Percentiles rank a stretch among this genome's conserved stretches.
Conservation (phyloP, 441 rosid genomes). For the Monsonia emarginata region DNA sequence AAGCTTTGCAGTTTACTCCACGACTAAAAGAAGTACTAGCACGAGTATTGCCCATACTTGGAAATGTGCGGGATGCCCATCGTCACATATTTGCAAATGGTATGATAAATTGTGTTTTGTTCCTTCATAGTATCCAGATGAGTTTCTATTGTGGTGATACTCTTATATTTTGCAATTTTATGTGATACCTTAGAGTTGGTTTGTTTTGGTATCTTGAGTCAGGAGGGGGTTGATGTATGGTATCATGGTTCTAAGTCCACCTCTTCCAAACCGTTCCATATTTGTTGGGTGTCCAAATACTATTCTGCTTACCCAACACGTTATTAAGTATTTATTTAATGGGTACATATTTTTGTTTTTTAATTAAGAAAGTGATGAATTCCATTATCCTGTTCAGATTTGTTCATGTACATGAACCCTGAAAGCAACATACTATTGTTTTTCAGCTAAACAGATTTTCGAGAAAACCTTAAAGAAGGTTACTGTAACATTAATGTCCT, state of each 20-base stretch:
- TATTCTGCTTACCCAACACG: neutral
- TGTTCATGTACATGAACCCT: neutral
- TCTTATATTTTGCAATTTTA: neutral
- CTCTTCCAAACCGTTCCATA: slow-evolving; percentile 1
- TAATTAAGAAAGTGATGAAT: neutral
- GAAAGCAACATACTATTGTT: neutral
- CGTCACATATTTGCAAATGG: slow-evolving; percentile 94
- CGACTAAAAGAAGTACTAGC: slow-evolving; percentile 80
- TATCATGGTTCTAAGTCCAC: neutral
- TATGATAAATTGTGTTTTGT: slow-evolving; percentile 24
- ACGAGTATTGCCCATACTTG: slow-evolving; percentile 79
- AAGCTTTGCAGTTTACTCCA: slow-evolving; percentile 93
- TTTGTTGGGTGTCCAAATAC: neutral
- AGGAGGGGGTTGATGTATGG: neutral
- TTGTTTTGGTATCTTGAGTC: slow-evolving; percentile 6
- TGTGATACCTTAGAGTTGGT: slow-evolving; percentile 1
- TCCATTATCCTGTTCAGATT: slow-evolving; percentile 1
- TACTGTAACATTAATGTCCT: neutral
- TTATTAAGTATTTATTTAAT: neutral
- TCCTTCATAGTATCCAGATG: neutral
- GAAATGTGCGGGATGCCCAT: slow-evolving; percentile 77
- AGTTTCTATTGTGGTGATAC: slow-evolving; percentile 5
- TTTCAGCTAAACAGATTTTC: neutral
- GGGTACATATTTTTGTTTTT: neutral
- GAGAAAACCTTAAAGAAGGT: neutral